Conservation (phyloP, 176 grass and related monocot species). For the Aechmea fasciata region DNA sequence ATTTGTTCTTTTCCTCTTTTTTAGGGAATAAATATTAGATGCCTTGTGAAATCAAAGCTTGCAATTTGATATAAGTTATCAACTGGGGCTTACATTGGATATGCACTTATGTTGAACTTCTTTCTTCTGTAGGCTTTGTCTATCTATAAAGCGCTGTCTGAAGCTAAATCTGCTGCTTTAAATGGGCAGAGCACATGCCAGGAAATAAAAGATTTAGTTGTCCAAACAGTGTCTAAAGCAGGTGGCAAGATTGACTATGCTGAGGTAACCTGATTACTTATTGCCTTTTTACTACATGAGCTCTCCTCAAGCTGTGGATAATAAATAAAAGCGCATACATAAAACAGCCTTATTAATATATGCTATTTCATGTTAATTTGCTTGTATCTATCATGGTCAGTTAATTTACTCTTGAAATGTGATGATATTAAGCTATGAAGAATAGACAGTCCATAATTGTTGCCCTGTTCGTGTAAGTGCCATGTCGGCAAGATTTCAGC, state of each 20-base stretch:
- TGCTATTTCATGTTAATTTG: neutral
- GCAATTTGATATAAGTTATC: neutral
- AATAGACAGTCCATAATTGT: no score
- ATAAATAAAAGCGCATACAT: neutral
- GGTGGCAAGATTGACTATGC: slow-evolving; percentile 79
- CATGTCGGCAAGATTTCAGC: no score
- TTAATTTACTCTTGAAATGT: neutral
- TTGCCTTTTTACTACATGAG: neutral
- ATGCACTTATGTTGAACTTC: neutral
- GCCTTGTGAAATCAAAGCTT: neutral
- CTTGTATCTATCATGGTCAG: neutral
- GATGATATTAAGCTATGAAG: neutral
- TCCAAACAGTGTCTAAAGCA: slow-evolving; percentile 38
- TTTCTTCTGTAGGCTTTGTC: slow-evolving; percentile 53
- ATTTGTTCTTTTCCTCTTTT: no score
- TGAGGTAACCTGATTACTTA: slow-evolving; percentile 37
- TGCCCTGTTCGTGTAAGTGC: no score
- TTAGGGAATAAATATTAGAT: no score
- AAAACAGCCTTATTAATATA: neutral
- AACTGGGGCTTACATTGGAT: neutral
- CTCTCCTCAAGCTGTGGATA: neutral
- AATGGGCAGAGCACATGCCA: slow-evolving; percentile 36
- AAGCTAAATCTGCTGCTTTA: slow-evolving; percentile 49
- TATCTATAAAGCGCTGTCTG: slow-evolving; percentile 48
- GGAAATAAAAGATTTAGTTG: slow-evolving; percentile 50